phyloP scores from a whole-genome alignment of 176 grass and related monocot species.

The Rhynchospora pubera region DNA sequence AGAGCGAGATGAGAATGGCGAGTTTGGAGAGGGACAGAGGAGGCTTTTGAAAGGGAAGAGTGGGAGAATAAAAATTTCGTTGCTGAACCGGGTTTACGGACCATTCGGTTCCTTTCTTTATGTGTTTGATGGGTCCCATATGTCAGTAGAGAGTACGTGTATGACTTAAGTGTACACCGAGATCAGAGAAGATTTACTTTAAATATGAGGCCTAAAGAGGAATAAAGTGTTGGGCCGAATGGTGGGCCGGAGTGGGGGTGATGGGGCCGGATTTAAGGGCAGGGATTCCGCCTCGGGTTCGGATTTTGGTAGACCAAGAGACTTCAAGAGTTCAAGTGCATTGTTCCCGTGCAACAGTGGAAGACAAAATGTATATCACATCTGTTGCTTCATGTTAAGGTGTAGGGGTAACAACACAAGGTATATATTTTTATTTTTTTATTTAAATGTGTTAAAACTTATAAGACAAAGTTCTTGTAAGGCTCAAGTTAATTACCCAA shows the following conservation, averaged over 20 bases:
- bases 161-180: not conserved
- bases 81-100: not conserved
- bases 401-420: too few species aligned
- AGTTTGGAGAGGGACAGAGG: not conserved
- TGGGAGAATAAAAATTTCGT: constrained; percentile 15
- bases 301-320: constrained; percentile 1
- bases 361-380: not conserved
- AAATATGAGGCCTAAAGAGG: constrained; percentile 5
- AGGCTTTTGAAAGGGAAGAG: constrained; percentile 22
- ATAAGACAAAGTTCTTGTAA: too few species aligned
- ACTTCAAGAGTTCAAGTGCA: too few species aligned
- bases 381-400: not conserved
- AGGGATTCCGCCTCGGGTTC: constrained; percentile 32
- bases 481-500: too few species aligned
- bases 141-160: not conserved
- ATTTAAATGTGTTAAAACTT: too few species aligned
- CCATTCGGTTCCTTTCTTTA: not conserved
- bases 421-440: too few species aligned
- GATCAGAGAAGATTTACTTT: not conserved
- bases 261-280: constrained; percentile 32
- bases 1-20: not conserved
- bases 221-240: constrained; percentile 42
- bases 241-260: constrained; percentile 22
- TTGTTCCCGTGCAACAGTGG: not conserved
- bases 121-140: not conserved